These are phyloP conservation scores for Calonectria pseudoreteaudii DNA, from an alignment of 2,329 filamentous ascomycete species.

Conservation along the genomic window DNA sequence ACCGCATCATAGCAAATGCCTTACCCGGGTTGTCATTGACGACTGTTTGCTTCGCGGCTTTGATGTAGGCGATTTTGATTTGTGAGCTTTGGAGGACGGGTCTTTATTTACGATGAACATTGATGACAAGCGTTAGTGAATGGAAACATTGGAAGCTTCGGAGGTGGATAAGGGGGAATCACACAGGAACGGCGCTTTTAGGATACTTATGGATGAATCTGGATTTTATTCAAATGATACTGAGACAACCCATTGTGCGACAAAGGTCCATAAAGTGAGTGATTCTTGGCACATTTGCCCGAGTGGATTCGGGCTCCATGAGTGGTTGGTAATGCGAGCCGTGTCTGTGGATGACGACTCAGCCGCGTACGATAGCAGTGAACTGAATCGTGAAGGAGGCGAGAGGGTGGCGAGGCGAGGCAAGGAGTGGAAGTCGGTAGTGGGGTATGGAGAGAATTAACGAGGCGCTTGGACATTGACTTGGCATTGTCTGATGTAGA, in stretches of 20 bases:
- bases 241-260: neutral
- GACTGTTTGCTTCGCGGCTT: neutral
- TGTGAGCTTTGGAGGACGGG: slow-evolving; percentile 4
- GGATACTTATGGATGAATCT: slow-evolving; percentile 6
- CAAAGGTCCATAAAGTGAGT: no score
- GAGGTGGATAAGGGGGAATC: neutral
- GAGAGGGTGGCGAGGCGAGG: neutral
- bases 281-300: neutral
- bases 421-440: slow-evolving; percentile 18
- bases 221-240: neutral
- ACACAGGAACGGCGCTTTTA: slow-evolving; percentile 6
- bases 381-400: slow-evolving; percentile 18
- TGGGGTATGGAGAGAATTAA: neutral
- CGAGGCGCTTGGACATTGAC: slow-evolving; percentile 14
- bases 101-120: slow-evolving; percentile 13
- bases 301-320: neutral
- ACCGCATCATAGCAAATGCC: neutral
- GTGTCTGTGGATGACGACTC: neutral
- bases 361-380: neutral
- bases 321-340: neutral
- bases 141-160: neutral
- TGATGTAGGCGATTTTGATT: neutral
- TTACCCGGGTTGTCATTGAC: neutral
- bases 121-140: slow-evolving; percentile 20
- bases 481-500: neutral